Evolutionary conservation across 306 rosid species (phyloP).

Genomic region (Vigna radiata): DNA sequence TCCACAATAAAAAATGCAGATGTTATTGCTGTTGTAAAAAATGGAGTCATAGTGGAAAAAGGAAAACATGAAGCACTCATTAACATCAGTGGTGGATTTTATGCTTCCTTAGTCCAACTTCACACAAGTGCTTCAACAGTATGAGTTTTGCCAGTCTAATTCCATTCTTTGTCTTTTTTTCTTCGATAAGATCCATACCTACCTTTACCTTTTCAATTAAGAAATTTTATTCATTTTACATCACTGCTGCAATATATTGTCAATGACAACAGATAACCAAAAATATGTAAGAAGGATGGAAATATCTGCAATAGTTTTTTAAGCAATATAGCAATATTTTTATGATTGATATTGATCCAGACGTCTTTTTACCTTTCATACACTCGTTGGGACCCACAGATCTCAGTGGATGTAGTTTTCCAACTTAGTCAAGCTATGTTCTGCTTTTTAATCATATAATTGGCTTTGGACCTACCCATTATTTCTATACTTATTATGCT

Average conservation of each 20-base stretch:
- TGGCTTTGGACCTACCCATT: neutral
- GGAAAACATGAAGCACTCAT: constrained; percentile 78
- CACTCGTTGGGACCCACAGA: neutral
- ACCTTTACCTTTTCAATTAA: constrained; percentile 9
- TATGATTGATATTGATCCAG: neutral
- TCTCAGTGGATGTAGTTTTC: neutral
- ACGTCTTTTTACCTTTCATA: neutral
- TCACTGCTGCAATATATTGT: neutral
- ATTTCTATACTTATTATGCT: neutral
- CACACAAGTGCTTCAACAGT: constrained; percentile 63
- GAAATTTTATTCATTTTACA: constrained; percentile 14
- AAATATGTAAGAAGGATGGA: neutral
- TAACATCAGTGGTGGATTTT: constrained; percentile 65
- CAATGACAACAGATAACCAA: neutral
- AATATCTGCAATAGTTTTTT: neutral
- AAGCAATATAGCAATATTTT: neutral
- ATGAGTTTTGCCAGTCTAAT: constrained; percentile 26
- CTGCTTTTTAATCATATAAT: neutral
- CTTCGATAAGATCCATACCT: constrained; percentile 1
- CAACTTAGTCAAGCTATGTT: neutral
- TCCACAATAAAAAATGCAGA: constrained; percentile 91
- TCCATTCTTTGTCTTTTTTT: neutral
- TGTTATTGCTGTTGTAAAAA: constrained; percentile 84
- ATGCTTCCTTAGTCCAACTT: constrained; percentile 85
- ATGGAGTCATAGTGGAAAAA: constrained; percentile 84